Base-by-base conservation (phyloP, 164 flowering plant genomes). In the Taxillus chinensis region DNA sequence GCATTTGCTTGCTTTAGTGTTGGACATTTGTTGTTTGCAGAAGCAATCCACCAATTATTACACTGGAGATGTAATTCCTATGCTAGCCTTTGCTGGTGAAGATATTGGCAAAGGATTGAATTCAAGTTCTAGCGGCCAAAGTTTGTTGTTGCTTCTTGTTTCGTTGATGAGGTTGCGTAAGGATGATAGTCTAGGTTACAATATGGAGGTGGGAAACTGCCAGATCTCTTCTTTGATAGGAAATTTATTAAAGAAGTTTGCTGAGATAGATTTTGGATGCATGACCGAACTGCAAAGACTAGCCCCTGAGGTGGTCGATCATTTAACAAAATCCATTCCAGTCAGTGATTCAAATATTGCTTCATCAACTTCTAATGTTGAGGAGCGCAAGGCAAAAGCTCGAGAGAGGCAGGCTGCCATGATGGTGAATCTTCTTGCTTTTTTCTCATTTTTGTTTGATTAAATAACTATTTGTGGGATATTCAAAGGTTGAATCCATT, bases 401-500 rank as follows among this genome's bases (percentile, higher is more conserved):
- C 78, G 92, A 52, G 89, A 87, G 74, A 82, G 90, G 68, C 96
- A 95, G 73, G 93, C 98, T 74, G 97, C 93, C 15, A 76, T 95
- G 17, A 27, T 95, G 93, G 96, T 92, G 56, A 83, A 84, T 59
- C 63, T 15, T 62, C 41, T 55, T 62, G 12, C 15, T 43, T 16
- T 58, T 5, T 4, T 58, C 3, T 58, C 41, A 3, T 10, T 27
- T 58, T 27, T 5, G 8, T n/a, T 55, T 15, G 5, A 5, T 7
- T n/a, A 7, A 5, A 15, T 7, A 55, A 17, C 17, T 27, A n/a
- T 27, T 39, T 39, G 13, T 8, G 4, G 58, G 39, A 17, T 7
- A 55, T n/a, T 4, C 27, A 27, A 27, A 27, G 27, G 27, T 27
- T 27, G 27, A 27, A 27, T 27, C 27, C 27, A 27, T 27, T 27